Conservation (phyloP, 2,329 filamentous ascomycete genomes). For the Blastomyces parvus region DNA sequence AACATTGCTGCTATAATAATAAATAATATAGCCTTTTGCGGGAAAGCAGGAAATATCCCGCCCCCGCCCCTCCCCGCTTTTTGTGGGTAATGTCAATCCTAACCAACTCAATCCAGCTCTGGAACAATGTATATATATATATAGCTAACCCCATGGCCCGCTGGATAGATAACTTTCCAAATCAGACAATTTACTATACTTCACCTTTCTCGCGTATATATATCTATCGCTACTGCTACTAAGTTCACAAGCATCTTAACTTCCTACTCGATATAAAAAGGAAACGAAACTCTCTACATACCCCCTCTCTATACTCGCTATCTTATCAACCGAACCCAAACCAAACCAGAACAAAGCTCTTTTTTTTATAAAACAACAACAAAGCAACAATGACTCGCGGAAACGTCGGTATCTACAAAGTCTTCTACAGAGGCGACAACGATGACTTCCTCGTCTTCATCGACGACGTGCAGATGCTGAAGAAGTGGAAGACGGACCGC, state of each 20-base stretch:
- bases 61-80: not conserved
- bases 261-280: too few relatives aligned
- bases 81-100: not conserved
- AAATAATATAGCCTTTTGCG: too few relatives aligned
- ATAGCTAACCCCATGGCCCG: not conserved
- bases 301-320: too few relatives aligned
- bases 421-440: constrained; percentile 70
- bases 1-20: too few relatives aligned
- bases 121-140: not conserved
- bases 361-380: too few relatives aligned
- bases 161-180: too few relatives aligned
- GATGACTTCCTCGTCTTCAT: constrained; percentile 63
- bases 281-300: too few relatives aligned
- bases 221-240: too few relatives aligned
- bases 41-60: not conserved
- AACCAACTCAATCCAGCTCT: too few relatives aligned
- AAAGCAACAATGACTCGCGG: constrained; percentile 54
- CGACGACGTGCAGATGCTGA: constrained; percentile 52
- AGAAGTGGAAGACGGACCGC: constrained; percentile 76
- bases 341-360: not conserved
- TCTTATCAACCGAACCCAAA: not conserved
- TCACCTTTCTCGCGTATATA: too few relatives aligned
- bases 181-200: too few relatives aligned
- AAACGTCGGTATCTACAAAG: constrained; percentile 61
- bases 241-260: too few relatives aligned